Conservation (phyloP, 768 basidiomycete species). For the Leccinum boreale region DNA sequence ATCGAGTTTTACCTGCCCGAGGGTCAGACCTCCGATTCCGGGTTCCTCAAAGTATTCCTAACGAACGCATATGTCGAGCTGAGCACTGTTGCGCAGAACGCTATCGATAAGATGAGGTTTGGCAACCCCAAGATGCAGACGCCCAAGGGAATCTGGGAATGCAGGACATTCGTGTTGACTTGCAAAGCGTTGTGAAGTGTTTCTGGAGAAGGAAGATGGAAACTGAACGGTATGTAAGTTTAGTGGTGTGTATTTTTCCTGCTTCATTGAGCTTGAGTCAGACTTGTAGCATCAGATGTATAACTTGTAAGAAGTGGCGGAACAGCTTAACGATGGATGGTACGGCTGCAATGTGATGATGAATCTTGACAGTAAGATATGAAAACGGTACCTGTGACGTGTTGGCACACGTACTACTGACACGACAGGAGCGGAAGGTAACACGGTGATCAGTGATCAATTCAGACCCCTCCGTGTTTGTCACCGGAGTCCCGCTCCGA, state of each 20-base stretch:
- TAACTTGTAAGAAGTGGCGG: no score
- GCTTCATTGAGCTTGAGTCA: background rate
- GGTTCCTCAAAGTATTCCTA: conserved; percentile 23
- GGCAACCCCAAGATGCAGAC: background rate
- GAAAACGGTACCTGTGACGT: background rate
- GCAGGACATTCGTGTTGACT: conserved; percentile 20
- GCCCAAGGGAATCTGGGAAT: conserved; percentile 14
- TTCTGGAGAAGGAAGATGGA: background rate
- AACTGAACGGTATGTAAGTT: background rate
- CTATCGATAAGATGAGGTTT: conserved; percentile 3
- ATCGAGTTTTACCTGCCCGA: conserved; percentile 17
- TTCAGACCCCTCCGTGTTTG: background rate
- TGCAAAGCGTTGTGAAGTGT: conserved; percentile 5
- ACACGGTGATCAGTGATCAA: background rate
- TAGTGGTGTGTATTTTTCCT: background rate
- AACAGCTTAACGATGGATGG: background rate
- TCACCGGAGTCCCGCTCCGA: no score
- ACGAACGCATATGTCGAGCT: conserved; percentile 19
- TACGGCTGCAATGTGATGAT: background rate
- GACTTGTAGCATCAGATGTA: background rate
- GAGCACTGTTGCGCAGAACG: conserved; percentile 7
- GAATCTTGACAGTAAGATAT: background rate
- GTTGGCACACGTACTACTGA: background rate
- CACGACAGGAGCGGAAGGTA: background rate
- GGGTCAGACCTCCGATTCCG: conserved; percentile 9